Percentiles rank a stretch among this genome's conserved stretches.
Conservation (phyloP, 2,329 filamentous ascomycete genomes). For the Pleoardoris graminearum region DNA sequence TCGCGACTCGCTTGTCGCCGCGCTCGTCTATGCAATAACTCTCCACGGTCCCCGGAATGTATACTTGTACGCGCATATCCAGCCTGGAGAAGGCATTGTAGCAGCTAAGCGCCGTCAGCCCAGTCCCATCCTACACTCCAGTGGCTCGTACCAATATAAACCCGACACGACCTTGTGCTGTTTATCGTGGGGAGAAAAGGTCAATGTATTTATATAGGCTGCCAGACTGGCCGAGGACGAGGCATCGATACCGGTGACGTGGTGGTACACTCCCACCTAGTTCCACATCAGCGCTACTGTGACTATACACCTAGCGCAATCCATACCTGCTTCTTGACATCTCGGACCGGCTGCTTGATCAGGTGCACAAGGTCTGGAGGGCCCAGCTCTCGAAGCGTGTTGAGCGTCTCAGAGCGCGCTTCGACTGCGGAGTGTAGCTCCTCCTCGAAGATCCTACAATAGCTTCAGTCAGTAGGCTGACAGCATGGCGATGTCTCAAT, state of each 20-base stretch:
- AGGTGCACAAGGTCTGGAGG: constrained; percentile 96
- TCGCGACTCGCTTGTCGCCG: constrained; percentile 90
- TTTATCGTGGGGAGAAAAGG: constrained; percentile 83
- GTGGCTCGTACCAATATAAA: constrained; percentile 75
- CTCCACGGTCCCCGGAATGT: constrained; percentile 93
- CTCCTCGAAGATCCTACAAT: constrained; percentile 83
- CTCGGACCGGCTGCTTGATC: constrained; percentile 72
- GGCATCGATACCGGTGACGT: constrained; percentile 95
- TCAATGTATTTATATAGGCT: constrained; percentile 97
- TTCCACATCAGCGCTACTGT: constrained; percentile 6
- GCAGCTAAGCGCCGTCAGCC: constrained; percentile 60
- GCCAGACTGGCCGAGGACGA: constrained; percentile 96
- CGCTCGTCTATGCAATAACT: constrained; percentile 97
- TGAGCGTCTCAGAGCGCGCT: constrained; percentile 85
- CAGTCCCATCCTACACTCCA: not conserved
- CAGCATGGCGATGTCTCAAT: not conserved
- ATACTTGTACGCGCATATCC: constrained; percentile 98
- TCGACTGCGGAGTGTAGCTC: constrained; percentile 89
- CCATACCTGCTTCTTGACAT: constrained; percentile 59
- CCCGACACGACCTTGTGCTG: constrained; percentile 90
- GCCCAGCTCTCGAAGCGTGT: constrained; percentile 85
- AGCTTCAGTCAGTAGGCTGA: constrained; percentile 10
- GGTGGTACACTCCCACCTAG: constrained; percentile 91
- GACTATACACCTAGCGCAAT: not conserved
- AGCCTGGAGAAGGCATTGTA: constrained; percentile 99